These are phyloP conservation scores for Periglandula ipomoeae DNA, from an alignment of 2,329 filamentous ascomycete species.

Conservation along the genomic window DNA sequence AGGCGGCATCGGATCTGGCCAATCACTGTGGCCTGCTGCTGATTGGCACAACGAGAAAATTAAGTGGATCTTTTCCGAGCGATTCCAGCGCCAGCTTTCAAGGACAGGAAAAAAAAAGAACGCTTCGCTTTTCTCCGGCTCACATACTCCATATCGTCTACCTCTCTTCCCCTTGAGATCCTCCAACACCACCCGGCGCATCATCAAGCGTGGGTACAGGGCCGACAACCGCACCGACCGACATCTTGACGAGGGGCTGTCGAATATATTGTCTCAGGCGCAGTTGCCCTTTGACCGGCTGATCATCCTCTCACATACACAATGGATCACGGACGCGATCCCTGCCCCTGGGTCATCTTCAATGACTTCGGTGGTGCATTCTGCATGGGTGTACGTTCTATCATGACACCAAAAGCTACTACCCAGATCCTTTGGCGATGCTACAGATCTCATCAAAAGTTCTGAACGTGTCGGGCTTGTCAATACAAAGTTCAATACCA, in stretches of 20 bases:
- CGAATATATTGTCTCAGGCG: background rate
- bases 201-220: background rate
- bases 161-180: background rate
- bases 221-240: background rate
- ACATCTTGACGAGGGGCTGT: background rate
- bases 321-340: slow-evolving; percentile 96
- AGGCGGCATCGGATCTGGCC: background rate
- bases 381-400: slow-evolving; percentile 73
- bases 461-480: too few species aligned
- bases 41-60: background rate
- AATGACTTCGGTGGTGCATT: slow-evolving; percentile 98
- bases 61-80: background rate
- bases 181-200: slow-evolving; percentile 2
- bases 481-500: too few species aligned
- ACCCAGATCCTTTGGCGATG: too few species aligned
- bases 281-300: background rate
- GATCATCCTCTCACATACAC: background rate
- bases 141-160: background rate
- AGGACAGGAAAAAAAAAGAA: background rate
- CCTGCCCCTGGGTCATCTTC: slow-evolving; percentile 91
- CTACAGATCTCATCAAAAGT: too few species aligned
- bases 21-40: background rate
- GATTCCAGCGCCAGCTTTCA: background rate
- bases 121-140: background rate
- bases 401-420: background rate